These are phyloP conservation scores for Lomentospora prolificans DNA, from an alignment of 2,329 filamentous ascomycete species.

Conservation along the genomic window DNA sequence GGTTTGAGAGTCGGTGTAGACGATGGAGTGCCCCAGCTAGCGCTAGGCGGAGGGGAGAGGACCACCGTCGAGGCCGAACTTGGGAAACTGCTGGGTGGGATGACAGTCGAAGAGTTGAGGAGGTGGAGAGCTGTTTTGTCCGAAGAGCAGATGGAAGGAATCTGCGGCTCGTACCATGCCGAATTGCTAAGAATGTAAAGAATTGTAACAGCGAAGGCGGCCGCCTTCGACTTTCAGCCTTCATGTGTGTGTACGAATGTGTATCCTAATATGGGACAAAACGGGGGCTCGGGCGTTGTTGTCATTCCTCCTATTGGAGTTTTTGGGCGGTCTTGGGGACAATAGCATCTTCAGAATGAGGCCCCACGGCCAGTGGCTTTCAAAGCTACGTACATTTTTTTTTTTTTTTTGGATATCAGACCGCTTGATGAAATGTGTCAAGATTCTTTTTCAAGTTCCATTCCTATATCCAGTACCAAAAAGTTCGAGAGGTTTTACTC, in stretches of 20 bases:
- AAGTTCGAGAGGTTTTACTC: neutral
- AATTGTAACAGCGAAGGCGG: neutral
- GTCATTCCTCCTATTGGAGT: neutral
- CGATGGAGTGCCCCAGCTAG: no score
- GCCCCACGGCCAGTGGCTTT: neutral
- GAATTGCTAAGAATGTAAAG: neutral
- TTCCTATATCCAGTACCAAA: neutral
- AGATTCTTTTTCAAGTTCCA: neutral
- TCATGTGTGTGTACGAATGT: neutral
- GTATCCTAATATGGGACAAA: neutral
- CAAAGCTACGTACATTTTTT: no score
- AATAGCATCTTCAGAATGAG: neutral
- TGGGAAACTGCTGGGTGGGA: slow-evolving; percentile 3
- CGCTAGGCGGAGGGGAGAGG: no score
- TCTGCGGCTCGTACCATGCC: slow-evolving; percentile 11
- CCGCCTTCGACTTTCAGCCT: neutral
- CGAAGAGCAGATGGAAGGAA: slow-evolving; percentile 12
- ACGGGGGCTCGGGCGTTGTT: neutral
- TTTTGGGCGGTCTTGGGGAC: neutral
- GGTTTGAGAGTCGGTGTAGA: no score
- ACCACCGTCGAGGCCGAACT: neutral
- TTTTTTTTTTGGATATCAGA: neutral
- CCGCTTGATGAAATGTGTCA: neutral
- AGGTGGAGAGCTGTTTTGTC: slow-evolving; percentile 16
- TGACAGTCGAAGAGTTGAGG: slow-evolving; percentile 32